Percentiles rank a stretch among this genome's conserved stretches.
phyloP scores from a whole-genome alignment of 2,329 filamentous ascomycete genomes.

The Arthroderma sp. region DNA sequence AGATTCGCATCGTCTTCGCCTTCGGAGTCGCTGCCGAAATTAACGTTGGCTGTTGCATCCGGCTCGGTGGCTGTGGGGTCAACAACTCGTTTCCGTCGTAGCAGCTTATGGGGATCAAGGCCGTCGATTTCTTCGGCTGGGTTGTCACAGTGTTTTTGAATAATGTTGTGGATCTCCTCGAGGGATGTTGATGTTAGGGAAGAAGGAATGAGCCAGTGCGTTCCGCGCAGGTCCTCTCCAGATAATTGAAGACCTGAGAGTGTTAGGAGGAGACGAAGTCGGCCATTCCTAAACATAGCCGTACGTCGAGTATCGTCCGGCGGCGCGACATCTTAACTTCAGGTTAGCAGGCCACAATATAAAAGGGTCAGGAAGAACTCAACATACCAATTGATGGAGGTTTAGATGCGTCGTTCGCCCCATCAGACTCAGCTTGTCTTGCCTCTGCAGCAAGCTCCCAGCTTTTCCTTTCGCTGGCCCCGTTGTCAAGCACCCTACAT shows the following conservation, averaged over 20 bases:
- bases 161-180: conserved; percentile 54
- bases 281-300: conserved; percentile 79
- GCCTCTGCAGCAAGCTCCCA: conserved; percentile 65
- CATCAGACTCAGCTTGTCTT: conserved; percentile 32
- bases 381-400: conserved; percentile 35
- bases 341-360: not conserved
- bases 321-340: conserved; percentile 43
- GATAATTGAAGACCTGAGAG: conserved; percentile 57
- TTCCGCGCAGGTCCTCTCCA: conserved; percentile 61
- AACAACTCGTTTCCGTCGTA: conserved; percentile 53
- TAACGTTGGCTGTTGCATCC: conserved; percentile 34
- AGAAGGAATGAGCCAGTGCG: conserved; percentile 64
- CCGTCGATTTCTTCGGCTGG: conserved; percentile 68
- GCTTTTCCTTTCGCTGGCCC: conserved; percentile 57
- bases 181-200: conserved; percentile 51
- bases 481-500: conserved; percentile 54
- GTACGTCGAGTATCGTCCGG: conserved; percentile 53
- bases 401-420: conserved; percentile 15
- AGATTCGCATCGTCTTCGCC: conserved; percentile 45
- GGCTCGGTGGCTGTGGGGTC: conserved; percentile 19
- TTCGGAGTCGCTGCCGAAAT: conserved; percentile 59
- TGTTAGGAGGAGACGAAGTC: conserved; percentile 72
- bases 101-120: conserved; percentile 58
- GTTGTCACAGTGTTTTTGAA: conserved; percentile 65
- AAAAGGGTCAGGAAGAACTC: not conserved